These are phyloP conservation scores for Onygenales sp. DNA, from an alignment of 2,329 filamentous ascomycete species.

Conservation along the genomic window DNA sequence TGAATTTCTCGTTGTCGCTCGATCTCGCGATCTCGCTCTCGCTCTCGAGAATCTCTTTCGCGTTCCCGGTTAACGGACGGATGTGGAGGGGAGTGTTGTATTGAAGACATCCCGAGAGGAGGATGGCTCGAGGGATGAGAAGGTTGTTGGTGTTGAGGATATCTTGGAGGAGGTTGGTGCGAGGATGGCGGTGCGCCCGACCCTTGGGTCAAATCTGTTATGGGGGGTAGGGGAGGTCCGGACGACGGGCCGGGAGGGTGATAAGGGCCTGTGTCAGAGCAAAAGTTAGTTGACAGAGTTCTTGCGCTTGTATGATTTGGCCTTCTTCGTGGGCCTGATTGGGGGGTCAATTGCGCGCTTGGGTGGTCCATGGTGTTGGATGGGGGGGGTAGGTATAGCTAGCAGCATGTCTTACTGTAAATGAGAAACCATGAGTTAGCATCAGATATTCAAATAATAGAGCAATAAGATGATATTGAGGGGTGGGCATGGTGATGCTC, in stretches of 20 bases:
- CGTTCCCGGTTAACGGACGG: constrained; percentile 31
- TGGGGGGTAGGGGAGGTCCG: constrained; percentile 36
- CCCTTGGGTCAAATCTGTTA: constrained; percentile 38
- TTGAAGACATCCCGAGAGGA: constrained; percentile 31
- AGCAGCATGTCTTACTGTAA: not conserved
- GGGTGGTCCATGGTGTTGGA: not conserved
- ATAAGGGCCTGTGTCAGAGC: constrained; percentile 26
- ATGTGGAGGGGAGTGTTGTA: constrained; percentile 34
- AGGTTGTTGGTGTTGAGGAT: constrained; percentile 31
- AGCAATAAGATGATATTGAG: constrained; percentile 6
- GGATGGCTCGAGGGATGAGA: constrained; percentile 28
- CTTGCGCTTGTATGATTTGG: not conserved
- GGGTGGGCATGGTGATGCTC: not conserved
- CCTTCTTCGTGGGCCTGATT: not conserved
- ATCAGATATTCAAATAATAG: constrained; percentile 1
- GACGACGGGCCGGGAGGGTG: constrained; percentile 32
- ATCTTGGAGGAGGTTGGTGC: constrained; percentile 29
- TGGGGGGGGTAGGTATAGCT: not conserved
- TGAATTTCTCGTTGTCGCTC: constrained; percentile 32
- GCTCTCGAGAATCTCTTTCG: constrained; percentile 47
- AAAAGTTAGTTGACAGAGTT: not conserved
- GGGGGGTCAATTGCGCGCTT: not conserved
- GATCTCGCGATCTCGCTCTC: constrained; percentile 16
- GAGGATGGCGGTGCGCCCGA: constrained; percentile 24
- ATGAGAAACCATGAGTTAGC: constrained; percentile 1